Evolutionary conservation across 2,329 filamentous ascomycete species (phyloP).

Genomic region (Talaromyces sp.): DNA sequence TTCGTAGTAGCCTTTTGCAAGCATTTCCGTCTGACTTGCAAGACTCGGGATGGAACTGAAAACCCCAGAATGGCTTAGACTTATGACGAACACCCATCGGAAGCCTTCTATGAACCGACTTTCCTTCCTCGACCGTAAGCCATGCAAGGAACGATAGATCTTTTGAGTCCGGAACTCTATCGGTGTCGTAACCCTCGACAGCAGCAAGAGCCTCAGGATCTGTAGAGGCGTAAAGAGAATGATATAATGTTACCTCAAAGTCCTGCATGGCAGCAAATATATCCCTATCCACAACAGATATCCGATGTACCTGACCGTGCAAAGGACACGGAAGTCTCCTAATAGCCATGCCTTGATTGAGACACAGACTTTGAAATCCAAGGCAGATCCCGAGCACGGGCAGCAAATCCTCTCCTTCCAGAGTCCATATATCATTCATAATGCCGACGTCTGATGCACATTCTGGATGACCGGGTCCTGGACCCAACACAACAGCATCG

Average conservation of each 20-base stretch:
- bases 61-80: slow-evolving; percentile 71
- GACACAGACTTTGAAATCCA: slow-evolving; percentile 78
- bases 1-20: slow-evolving; percentile 58
- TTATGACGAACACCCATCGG: slow-evolving; percentile 75
- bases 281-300: slow-evolving; percentile 58
- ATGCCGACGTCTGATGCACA: slow-evolving; percentile 74
- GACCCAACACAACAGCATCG: slow-evolving; percentile 83
- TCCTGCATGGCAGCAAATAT: slow-evolving; percentile 62
- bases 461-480: slow-evolving; percentile 79
- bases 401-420: slow-evolving; percentile 57
- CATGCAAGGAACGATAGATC: slow-evolving; percentile 58
- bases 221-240: slow-evolving; percentile 55
- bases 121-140: slow-evolving; percentile 46
- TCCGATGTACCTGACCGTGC: slow-evolving; percentile 73
- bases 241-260: slow-evolving; percentile 73
- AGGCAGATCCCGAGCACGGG: slow-evolving; percentile 87
- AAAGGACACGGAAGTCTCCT: slow-evolving; percentile 66
- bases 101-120: slow-evolving; percentile 39
- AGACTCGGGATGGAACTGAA: slow-evolving; percentile 90
- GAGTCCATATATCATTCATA: slow-evolving; percentile 70
- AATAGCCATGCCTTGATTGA: slow-evolving; percentile 64
- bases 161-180: slow-evolving; percentile 18
- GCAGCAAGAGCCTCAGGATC: slow-evolving; percentile 13
- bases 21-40: slow-evolving; percentile 67
- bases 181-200: not conserved